A percentile compares a stretch with the other conserved stretches of the same genome.
phyloP scores from a whole-genome alignment of 352 stramenopile species.

The Globisporangium heterothallicum region DNA sequence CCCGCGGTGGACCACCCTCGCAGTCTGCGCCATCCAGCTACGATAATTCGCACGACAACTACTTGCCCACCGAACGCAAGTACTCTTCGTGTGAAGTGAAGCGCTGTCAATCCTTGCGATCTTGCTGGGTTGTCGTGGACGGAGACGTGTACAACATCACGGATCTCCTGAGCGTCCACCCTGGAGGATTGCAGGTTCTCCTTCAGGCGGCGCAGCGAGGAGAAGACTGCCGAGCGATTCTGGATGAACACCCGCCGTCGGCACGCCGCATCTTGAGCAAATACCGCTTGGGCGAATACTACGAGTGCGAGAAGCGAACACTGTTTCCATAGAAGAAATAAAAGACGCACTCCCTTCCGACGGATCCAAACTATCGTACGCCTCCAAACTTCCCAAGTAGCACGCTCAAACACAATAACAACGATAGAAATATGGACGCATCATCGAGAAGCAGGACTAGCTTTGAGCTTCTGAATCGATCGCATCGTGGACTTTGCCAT shows the following conservation, averaged over 20 bases:
- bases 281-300: constrained; percentile 61
- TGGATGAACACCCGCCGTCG: constrained; percentile 45
- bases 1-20: background rate
- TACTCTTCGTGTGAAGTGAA: constrained; percentile 88
- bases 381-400: background rate
- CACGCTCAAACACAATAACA: background rate
- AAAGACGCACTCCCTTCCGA: no score
- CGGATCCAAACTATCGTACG: no score
- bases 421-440: background rate
- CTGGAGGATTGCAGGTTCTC: constrained; percentile 70
- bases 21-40: background rate
- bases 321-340: constrained; percentile 16
- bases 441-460: background rate
- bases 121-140: constrained; percentile 90
- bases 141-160: constrained; percentile 90
- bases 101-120: constrained; percentile 71
- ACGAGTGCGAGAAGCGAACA: constrained; percentile 47
- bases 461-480: constrained; percentile 60
- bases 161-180: constrained; percentile 81
- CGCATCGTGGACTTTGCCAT: constrained; percentile 67
- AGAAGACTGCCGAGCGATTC: constrained; percentile 45
- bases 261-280: constrained; percentile 40
- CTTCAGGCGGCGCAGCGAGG: constrained; percentile 45
- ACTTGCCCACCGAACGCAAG: constrained; percentile 23
- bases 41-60: background rate